phyloP scores from a whole-genome alignment of 2,329 filamentous ascomycete species.

The Bipolaris sorokiniana region DNA sequence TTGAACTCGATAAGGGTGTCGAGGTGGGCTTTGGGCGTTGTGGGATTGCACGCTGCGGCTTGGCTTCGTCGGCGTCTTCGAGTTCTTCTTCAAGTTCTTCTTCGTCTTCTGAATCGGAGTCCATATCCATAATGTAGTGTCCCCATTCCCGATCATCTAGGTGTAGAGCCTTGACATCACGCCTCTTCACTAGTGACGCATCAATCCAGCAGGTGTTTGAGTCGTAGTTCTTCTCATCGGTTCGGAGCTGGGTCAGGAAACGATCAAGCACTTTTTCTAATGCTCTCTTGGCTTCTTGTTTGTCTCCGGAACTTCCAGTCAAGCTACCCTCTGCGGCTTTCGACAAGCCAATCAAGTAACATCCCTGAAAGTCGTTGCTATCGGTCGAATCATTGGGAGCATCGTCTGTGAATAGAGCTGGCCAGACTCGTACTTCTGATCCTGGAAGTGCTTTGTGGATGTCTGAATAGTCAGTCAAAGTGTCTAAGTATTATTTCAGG shows the following conservation, averaged over 20 bases:
- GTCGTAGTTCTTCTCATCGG: constrained; percentile 48
- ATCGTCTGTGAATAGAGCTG: constrained; percentile 59
- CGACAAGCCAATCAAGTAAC: constrained; percentile 66
- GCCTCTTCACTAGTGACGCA: constrained; percentile 38
- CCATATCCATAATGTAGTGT: constrained; percentile 53
- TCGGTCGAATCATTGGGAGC: constrained; percentile 19
- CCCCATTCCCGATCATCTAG: constrained; percentile 60
- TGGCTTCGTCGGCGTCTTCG: constrained; percentile 16
- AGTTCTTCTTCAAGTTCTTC: constrained; percentile 23
- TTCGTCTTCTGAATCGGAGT: constrained; percentile 49
- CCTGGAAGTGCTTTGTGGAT: constrained; percentile 60
- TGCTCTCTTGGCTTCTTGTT: constrained; percentile 51
- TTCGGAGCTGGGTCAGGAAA: constrained; percentile 46
- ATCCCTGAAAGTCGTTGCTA: constrained; percentile 61
- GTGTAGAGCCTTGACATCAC: constrained; percentile 49
- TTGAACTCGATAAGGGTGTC: constrained; percentile 32
- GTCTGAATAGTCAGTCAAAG: constrained; percentile 51
- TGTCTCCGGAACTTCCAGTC: constrained; percentile 43
- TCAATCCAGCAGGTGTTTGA: constrained; percentile 44
- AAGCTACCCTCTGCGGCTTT: constrained; percentile 13
- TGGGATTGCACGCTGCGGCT: constrained; percentile 24
- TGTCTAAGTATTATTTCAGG: too few relatives aligned
- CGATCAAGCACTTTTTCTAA: constrained; percentile 49
- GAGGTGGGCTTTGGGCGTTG: constrained; percentile 24
- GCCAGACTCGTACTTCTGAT: constrained; percentile 66